Conservation (phyloP, 1,139 yeast species). For the Wickerhamomyces sp. region DNA sequence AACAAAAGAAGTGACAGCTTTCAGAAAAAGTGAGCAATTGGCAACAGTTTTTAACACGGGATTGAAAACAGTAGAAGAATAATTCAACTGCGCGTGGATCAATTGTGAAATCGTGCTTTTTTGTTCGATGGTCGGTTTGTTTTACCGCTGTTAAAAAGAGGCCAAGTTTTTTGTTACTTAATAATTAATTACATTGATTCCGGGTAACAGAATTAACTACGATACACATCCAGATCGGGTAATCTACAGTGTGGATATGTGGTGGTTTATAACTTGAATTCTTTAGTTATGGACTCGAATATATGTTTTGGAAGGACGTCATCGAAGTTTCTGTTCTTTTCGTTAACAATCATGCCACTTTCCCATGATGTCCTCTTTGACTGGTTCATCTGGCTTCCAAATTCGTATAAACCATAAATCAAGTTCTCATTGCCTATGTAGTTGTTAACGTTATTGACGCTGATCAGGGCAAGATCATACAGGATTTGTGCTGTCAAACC, state of each 20-base stretch:
- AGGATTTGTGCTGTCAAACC: conserved; percentile 86
- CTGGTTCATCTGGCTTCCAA: conserved; percentile 43
- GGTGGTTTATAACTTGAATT: conserved; percentile 11
- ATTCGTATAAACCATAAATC: conserved; percentile 49
- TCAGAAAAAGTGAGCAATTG: no score
- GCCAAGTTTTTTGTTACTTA: no score
- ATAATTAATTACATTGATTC: neutral
- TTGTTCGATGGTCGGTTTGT: no score
- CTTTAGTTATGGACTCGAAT: conserved; percentile 15
- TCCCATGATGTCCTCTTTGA: conserved; percentile 38
- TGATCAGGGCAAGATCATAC: conserved; percentile 68
- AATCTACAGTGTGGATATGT: neutral
- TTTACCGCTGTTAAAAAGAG: no score
- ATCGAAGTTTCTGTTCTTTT: conserved; percentile 40
- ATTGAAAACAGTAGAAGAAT: no score
- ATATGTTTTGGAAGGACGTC: conserved; percentile 36
- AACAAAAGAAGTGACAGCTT: neutral
- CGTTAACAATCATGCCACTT: conserved; percentile 33
- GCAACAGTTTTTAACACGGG: no score
- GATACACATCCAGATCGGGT: neutral
- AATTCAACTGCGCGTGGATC: no score
- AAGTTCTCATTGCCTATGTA: conserved; percentile 62
- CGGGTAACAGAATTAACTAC: neutral
- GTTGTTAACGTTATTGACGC: conserved; percentile 18
- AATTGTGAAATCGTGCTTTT: no score